phyloP scores from a whole-genome alignment of 179 eudicot genomes.

The Kewa caespitosa region DNA sequence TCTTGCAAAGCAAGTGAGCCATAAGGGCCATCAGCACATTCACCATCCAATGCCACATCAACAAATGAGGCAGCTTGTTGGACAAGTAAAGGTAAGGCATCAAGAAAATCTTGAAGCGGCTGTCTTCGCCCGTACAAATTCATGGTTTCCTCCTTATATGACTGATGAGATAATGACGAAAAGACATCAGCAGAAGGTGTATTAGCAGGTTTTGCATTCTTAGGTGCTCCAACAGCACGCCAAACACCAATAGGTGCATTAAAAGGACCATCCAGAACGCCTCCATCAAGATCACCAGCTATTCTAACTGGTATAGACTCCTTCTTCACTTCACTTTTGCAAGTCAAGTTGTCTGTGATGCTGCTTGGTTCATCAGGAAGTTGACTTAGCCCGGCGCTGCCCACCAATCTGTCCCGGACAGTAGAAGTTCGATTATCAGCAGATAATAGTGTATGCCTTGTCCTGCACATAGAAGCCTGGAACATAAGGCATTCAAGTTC shows the following conservation, averaged over 20 bases:
- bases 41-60: conserved; percentile 89
- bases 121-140: conserved; percentile 64
- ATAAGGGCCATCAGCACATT: conserved; percentile 86
- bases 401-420: conserved; percentile 45
- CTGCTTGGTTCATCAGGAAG: conserved; percentile 56
- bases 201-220: conserved; percentile 54
- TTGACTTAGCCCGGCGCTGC: conserved; percentile 44
- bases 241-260: conserved; percentile 92
- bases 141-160: conserved; percentile 61
- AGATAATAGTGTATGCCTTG: conserved; percentile 70
- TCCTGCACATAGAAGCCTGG: conserved; percentile 89
- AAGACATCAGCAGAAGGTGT: conserved; percentile 48
- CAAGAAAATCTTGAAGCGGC: conserved; percentile 87
- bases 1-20: conserved; percentile 96
- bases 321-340: conserved; percentile 72
- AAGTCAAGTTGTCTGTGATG: conserved; percentile 45
- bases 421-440: conserved; percentile 40
- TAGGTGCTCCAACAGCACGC: conserved; percentile 88
- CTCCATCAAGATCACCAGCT: conserved; percentile 86
- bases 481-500: conserved; percentile 86
- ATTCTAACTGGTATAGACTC: conserved; percentile 84
- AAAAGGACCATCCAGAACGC: conserved; percentile 63
- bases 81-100: conserved; percentile 80
- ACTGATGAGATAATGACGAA: conserved; percentile 48
- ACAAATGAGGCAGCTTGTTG: conserved; percentile 97